Evolutionary conservation across 441 rosid genomes (phyloP), one percentile per base, ranked within the genome.

Genomic region (Gossypium aridum): DNA sequence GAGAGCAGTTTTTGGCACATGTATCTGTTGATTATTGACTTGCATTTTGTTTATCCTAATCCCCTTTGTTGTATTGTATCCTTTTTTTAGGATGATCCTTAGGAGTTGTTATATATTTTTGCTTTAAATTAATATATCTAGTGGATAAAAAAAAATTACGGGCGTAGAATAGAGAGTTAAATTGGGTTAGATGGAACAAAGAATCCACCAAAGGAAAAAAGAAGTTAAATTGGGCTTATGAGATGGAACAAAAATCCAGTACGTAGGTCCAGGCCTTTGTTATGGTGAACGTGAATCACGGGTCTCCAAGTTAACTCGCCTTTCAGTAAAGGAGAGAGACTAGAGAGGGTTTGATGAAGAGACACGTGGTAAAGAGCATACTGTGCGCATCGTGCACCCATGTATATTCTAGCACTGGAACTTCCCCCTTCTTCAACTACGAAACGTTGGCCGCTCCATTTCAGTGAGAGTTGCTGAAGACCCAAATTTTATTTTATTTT

Each of bases 351-450:
- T 23, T 51, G 3, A 2, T 25, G 39, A 23, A 45, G 22, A 2
- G 72, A 25, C 72, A 47, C 60, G 43, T 23, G 56, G 37, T 16
- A 8, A 3, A 7, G 16, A 70, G 37, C 26, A 13, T 9, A 22
- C 57, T n/a, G 10, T 57, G 61, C 75, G 62, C 51, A 62, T 54
- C 26, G 60, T 55, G n/a, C 71, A 69, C 34, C 70, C n/a, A 0
- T 1, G 26, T 8, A 7, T 17, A 34, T n/a, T 53, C 63, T 57
- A 22, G 28, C 25, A 57, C 56, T 45, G 49, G 64, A 10, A 59
- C 17, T 20, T 10, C 2, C 8, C 31, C n/a, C 22, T 14, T 12
- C 75, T 37, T 19, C 75, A n/a, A 72, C 59, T 3, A 8, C 60
- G 22, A 47, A 43, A 67, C 57, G 20, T 23, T 17, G 56, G 75